Base-by-base conservation (phyloP, 495 filamentous ascomycete genomes). In the Cercophora scortea region DNA sequence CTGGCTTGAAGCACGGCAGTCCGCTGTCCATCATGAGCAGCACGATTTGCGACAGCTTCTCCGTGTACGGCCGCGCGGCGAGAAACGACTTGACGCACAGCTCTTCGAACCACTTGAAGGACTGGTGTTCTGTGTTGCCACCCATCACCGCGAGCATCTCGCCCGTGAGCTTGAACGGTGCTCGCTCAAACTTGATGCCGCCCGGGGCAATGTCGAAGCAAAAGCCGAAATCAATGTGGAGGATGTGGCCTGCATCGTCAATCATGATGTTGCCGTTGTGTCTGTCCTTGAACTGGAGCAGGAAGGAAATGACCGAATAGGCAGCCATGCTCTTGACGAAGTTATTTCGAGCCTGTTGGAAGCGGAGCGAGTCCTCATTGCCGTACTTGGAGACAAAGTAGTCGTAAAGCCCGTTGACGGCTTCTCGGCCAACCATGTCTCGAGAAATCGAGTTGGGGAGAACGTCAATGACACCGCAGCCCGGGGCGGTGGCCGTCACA, bases 211-310 rank as follows among this genome's bases (percentile, higher is more conserved):
- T 96, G 64, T 99, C 94, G 67, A 99, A 97, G 70, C 92, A 97
- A 77, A 99, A 99, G 16, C 94, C 94, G 61, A 99, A 99, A 71
- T 99, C 93, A 65, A 99, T 96, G 69, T 99, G 94, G 16, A 99
- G 83, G 64, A 99, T 95, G 69, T 97, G 93, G 6, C 94, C 94
- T 2, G 85, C 87, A 61, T 96, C 91, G 62, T 97, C 90, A 41
- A 99, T 80, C 94, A 99, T 97, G 73, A 99, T 97, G 70, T 99
- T 99, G 41, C 94, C 94, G 65, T 99, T 99, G 69, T 99, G 94
- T 6, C 94, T 83, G 67, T 99, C 94, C 69, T 99, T 99, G 82
- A 99, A 96, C 62, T 99, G 95, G 32, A 99, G 74, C 8, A 99
- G 76, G 69, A 94, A 97, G 0, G 89, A 93, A 48, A 97, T 96